phyloP scores from a whole-genome alignment of 345 rosid species.

The Luvunga scandens region DNA sequence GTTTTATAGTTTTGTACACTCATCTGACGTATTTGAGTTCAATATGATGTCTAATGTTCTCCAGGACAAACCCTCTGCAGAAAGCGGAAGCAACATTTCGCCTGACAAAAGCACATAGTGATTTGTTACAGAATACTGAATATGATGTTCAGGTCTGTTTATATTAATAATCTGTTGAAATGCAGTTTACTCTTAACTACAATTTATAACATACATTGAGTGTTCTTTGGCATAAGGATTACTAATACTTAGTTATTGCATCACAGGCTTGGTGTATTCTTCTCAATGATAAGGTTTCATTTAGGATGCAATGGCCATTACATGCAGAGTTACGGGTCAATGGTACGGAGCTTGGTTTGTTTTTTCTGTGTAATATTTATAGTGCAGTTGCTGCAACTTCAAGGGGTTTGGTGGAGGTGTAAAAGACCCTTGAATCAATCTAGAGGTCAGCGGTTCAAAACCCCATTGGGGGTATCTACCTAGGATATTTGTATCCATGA shows the following conservation, averaged over 20 bases:
- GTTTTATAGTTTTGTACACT: neutral
- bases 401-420: neutral
- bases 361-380: neutral
- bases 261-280: constrained; percentile 39
- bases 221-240: neutral
- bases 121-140: constrained; percentile 20
- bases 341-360: constrained; percentile 20
- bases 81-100: constrained; percentile 27
- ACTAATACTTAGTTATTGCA: neutral
- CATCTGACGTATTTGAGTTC: neutral
- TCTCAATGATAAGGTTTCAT: constrained; percentile 28
- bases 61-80: constrained; percentile 25
- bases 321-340: constrained; percentile 23
- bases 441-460: neutral
- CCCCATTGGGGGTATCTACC: neutral
- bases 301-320: constrained; percentile 38
- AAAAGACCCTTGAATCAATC: neutral
- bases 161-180: neutral
- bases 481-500: neutral
- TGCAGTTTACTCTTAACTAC: neutral
- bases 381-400: neutral
- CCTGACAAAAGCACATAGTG: constrained; percentile 20
- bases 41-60: constrained; percentile 7
- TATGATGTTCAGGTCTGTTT: constrained; percentile 35
- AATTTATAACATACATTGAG: neutral